Evolutionary conservation across 2,329 filamentous ascomycete species (phyloP), one percentile per base, ranked within the genome.

Genomic region (Seiridium cupressi): DNA sequence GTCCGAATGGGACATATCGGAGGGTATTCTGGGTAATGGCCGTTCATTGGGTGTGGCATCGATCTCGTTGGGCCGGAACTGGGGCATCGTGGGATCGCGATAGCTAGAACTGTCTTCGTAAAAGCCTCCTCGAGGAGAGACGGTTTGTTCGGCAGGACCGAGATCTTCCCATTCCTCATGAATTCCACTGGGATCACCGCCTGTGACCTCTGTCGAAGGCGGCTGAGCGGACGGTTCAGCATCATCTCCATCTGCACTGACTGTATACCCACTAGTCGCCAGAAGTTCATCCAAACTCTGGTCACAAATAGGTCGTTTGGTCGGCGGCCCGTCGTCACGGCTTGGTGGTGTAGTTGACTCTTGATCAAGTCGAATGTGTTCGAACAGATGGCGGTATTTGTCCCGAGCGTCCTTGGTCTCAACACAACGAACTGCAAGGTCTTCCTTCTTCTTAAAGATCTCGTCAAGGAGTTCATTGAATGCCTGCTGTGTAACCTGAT

Each of bases 391-490:
- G 46, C 79, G 79, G 70, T 80, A 86, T 62, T 79, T 81, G 57
- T 87, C 80, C 44, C 92, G 85, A 59, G 86, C 79, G 8, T 78
- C 76, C 63, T 84, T 85, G 0, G 89, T 91, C 54, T 83, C 80
- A 7, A 85, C 83, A 9, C 88, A 88, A 58, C 86, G 82, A 61
- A 95, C 76, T 1, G 92, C 88, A 18, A 91, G 73, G 63, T 93
- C 88, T 73, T 98, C 94, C 64, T 89, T 89, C 4, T 84, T 81
- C 66, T 89, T 89, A 78, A 99, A 99, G 0, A 99, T 81, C 1
- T 88, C 84, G 69, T 98, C 92, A 0, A 99, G 84, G 2, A 98
- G 80, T 74, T 98, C 93, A 69, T 98, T 97, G 77, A 97, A 92
- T 0, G 92, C 90, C 73, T 97, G 90, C 73, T 97, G 93, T 0